Percentiles rank a stretch among this genome's conserved stretches.
These are phyloP conservation scores for Bipolaris sorokiniana DNA, from an alignment of 2,329 filamentous ascomycete genomes.

Conservation along the genomic window DNA sequence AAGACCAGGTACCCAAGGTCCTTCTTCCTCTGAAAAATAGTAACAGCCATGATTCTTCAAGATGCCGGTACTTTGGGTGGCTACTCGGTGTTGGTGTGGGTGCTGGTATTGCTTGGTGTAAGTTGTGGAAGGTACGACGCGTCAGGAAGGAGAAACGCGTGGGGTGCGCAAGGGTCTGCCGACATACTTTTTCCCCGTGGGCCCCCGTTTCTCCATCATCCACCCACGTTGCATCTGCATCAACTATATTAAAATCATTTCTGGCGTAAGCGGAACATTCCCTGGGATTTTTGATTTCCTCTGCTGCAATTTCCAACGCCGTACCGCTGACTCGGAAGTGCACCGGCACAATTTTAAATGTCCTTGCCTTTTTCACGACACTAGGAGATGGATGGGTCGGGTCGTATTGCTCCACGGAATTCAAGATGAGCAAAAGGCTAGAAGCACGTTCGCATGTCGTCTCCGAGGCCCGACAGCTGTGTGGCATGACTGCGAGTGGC, in stretches of 20 bases:
- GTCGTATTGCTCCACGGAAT: background rate
- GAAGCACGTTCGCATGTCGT: background rate
- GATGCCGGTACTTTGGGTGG: background rate
- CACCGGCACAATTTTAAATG: background rate
- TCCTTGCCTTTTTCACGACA: background rate
- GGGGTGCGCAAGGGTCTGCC: background rate
- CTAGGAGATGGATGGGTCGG: background rate
- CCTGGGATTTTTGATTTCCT: background rate
- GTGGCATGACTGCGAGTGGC: background rate
- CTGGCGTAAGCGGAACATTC: background rate
- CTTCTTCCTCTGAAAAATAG: conserved; percentile 49
- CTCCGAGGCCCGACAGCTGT: background rate
- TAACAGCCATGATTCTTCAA: conserved; percentile 27
- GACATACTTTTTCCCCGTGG: conserved; percentile 1
- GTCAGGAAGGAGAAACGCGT: background rate
- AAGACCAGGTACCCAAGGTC: conserved; percentile 63
- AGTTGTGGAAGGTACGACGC: background rate
- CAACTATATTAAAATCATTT: background rate
- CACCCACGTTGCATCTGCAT: background rate
- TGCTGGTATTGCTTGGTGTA: background rate
- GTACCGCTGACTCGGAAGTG: background rate
- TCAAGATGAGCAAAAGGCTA: background rate
- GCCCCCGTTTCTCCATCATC: conserved; percentile 1
- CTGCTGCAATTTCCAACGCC: background rate
- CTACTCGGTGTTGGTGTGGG: conserved; percentile 2